Evolutionary conservation across 106 monocot species (phyloP), one percentile per base, ranked within the genome.

Genomic region (Platanthera zijinensis): DNA sequence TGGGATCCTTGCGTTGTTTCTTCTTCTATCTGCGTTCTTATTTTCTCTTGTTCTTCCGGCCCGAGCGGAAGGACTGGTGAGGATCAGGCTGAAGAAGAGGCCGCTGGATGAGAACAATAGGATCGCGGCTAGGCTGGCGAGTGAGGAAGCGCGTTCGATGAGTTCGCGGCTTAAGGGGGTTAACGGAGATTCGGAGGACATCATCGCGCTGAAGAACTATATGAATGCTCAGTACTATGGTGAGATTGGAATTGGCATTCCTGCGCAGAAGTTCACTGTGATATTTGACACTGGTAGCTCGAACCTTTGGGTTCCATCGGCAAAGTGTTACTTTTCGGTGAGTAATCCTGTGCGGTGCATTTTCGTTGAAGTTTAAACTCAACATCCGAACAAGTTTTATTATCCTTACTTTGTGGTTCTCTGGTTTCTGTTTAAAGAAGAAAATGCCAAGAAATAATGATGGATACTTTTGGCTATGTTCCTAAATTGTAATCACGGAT

Each of bases 181-280:
- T 30, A 52, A 22, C 19, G 81, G 80, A 3, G 80, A 82, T 15
- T 78, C 74, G 12, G 50, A 77, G 1, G 96, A 96, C 72, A 87
- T 93, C 57, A 61, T 96, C 4, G 28, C 83, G 13, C 87, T 96
- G 10, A 96, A 91, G 84, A 96, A 96, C 79, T 96, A 96, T 84
- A 82, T 96, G 87, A 91, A 96, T 66, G 96, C 96, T 1, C 96
- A 96, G 83, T 96, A 96, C 77, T 96, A 89, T 77, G 96, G 92
- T 73, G 96, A 96, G 85, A 93, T 96, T 50, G 93, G 89, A 8
- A 79, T 96, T 66, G 90, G 96, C 15, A 57, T 89, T 2, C 86
- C 96, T 19, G 18, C 93, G 10, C 96, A 96, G 87, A 93, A 89
- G 69, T 96, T 96, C 71, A 93, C 93, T 2, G 96, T 93, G 54